Evolutionary conservation across 2,329 filamentous ascomycete species (phyloP), one percentile per base, ranked within the genome.

Genomic region (Aspergillus sergii): DNA sequence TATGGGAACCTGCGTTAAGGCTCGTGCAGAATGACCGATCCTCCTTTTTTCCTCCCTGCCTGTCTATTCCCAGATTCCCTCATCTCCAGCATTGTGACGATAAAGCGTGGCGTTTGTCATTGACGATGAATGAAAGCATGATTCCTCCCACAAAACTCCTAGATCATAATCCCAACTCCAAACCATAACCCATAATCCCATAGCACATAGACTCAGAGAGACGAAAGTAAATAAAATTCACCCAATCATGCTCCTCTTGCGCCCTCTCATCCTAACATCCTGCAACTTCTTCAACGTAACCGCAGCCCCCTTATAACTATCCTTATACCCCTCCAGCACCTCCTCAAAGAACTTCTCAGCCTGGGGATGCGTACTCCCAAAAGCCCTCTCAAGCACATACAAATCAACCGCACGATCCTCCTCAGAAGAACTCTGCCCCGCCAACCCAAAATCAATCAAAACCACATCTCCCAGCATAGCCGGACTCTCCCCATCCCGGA

Each of bases 201-300:
- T 28, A 30, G 7, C 26, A 50, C 14, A 16, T 50, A 54, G 9
- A 28, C 6, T 28, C 39, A 28, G 50, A 55, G 34, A 59, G 50
- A 63, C 57, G 41, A 59, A 54, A 58, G 63, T 57, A 60, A 58
- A 68, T 34, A 51, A 48, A n/a, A 34, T 63, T 81, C 81, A 98
- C 32, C 95, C 95, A 69, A 99, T 77, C 95, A 99, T 99, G 77
- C 93, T 98, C 79, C 93, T 90, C 86, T 99, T 99, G 75, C 95
- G 85, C 4, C 95, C 95, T 76, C 95, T 89, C 89, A 97, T 88
- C 75, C 95, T 88, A 54, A 99, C 95, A 68, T 97, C 94, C 76
- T 97, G 93, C 65, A 99, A 79, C 76, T 89, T 91, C 81, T 88
- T 92, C 75, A 99, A 78, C 26, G 94, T 92, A 23, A 86, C 82